Evolutionary conservation across 768 basidiomycete genomes (phyloP), one percentile per base, ranked within the genome.

Genomic region (Amanita rimosa): DNA sequence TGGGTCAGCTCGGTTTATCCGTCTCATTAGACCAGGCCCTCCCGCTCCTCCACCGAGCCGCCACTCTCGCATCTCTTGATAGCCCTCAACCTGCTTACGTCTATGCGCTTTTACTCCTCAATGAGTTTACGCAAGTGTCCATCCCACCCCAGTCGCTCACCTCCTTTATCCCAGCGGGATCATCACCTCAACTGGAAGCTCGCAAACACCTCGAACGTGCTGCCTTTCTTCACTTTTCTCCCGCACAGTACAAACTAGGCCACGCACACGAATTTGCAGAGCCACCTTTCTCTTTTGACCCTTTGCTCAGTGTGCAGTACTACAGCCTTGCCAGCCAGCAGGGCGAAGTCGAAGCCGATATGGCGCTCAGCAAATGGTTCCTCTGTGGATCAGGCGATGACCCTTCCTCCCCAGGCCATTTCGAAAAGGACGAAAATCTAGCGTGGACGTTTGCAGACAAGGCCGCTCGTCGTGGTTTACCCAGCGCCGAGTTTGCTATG

Each of bases 321-420:
- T 97, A 97, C 64, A 73, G 71, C 6, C 69, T 86, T 10, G 90
- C 88, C 0, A 83, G 80, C 49, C 84, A 94, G 64, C 79, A 85
- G 51, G 88, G 89, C 29, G 90, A 96, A 63, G 72, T 76, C 19
- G 93, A 97, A 62, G 95, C 95, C 0, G 92, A 98, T 60, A 94
- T 97, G 92, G 94, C 92, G 2, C 74, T 97, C 46, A 83, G 80
- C 63, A 97, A 96, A 65, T 98, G 95, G 94, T 97, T 96, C 70
- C 67, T 98, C 43, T 94, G 92, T 60, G 94, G 94, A 1, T 64
- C 62, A 3, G 81, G 83, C 0, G 64, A 61, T 10, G 43, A 55
- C 17, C 51, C 52, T 7, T 69, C 70, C 9, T 67, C 62, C 4
- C 60, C 61, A n/a, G 70, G 64, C 3, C 67, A 64, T 11, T 93